Evolutionary conservation across 1,284 basidiomycete genomes (phyloP).

Genomic region (Ceratobasidium sp.): DNA sequence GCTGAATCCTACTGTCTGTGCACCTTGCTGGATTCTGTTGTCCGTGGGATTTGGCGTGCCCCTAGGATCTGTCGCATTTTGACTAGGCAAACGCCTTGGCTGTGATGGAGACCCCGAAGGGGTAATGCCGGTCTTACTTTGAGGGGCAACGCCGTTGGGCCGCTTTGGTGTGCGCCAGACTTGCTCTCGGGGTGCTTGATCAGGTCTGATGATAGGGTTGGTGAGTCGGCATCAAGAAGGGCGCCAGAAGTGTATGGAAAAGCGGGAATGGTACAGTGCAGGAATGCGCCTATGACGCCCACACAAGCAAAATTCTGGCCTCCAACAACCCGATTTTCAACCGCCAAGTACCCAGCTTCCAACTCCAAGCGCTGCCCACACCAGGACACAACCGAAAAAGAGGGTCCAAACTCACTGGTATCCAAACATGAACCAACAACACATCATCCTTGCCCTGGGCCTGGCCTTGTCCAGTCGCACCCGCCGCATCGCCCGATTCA

Average conservation of each 20-base stretch:
- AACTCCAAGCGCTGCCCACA: too few species aligned
- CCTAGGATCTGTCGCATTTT: not conserved
- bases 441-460: constrained; percentile 80
- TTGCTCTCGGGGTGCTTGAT: constrained; percentile 88
- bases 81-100: not conserved
- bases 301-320: not conserved
- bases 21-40: not conserved
- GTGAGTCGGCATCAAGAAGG: not conserved
- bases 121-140: not conserved
- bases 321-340: not conserved
- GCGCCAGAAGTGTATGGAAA: constrained; percentile 3
- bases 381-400: too few species aligned
- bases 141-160: not conserved
- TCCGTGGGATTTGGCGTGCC: not conserved
- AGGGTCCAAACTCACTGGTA: constrained; percentile 90
- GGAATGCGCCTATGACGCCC: too few species aligned
- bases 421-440: constrained; percentile 89
- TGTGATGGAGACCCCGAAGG: constrained; percentile 1
- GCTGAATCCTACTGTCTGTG: not conserved
- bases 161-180: constrained; percentile 52
- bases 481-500: constrained; percentile 78
- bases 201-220: constrained; percentile 67
- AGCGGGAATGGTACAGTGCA: constrained; percentile 1
- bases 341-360: too few species aligned
- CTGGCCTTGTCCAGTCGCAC: not conserved